Evolutionary conservation across 352 stramenopile species (phyloP).

Genomic region (Globisporangium cederbergense): DNA sequence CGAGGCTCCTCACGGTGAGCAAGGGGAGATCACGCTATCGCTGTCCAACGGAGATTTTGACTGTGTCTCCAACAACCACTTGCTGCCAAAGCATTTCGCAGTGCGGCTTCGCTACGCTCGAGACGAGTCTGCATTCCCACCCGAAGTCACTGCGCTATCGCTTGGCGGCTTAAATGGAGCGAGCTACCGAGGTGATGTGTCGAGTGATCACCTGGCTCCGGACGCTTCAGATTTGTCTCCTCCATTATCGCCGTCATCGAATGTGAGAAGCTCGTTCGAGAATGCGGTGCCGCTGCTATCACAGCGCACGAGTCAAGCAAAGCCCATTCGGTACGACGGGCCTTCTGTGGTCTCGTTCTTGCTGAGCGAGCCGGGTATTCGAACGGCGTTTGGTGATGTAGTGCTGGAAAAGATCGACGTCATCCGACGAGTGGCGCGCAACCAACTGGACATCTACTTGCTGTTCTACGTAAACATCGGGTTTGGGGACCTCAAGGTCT

Average conservation of each 20-base stretch:
- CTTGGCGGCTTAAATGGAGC: constrained; percentile 22
- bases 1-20: constrained; percentile 19
- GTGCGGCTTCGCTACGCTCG: constrained; percentile 56
- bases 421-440: constrained; percentile 47
- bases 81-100: constrained; percentile 62
- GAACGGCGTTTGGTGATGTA: constrained; percentile 76
- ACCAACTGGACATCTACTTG: constrained; percentile 65
- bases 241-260: neutral
- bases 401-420: constrained; percentile 83
- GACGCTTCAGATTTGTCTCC: neutral
- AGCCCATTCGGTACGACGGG: constrained; percentile 66
- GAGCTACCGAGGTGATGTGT: constrained; percentile 8
- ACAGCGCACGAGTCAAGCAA: constrained; percentile 24
- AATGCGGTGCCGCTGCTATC: neutral
- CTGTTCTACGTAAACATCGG: constrained; percentile 73
- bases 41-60: constrained; percentile 81
- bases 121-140: constrained; percentile 45
- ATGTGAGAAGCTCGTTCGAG: constrained; percentile 16
- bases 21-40: constrained; percentile 44
- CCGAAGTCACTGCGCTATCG: constrained; percentile 25
- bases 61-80: constrained; percentile 68
- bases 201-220: neutral
- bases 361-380: constrained; percentile 54
- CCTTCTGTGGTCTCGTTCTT: constrained; percentile 65
- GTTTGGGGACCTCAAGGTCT: constrained; percentile 42